A percentile compares a stretch with the other conserved stretches of the same genome.
Evolutionary conservation across 2,329 filamentous ascomycete genomes (phyloP).

Genomic region (Penicillium sp.): DNA sequence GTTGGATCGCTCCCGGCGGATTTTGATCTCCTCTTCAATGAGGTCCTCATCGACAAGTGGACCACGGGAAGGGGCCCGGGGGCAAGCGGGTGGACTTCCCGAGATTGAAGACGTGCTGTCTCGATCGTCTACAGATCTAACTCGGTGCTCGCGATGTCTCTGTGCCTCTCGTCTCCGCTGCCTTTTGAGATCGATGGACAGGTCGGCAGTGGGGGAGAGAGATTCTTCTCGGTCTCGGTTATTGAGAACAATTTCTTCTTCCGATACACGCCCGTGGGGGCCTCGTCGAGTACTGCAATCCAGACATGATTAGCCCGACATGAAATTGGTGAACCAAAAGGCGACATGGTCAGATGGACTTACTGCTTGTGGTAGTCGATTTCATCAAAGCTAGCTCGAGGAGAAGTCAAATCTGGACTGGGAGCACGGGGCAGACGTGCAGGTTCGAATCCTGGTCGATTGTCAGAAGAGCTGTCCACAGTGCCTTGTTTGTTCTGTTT

Average conservation of each 20-base stretch:
- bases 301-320: no score
- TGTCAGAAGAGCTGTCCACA: neutral
- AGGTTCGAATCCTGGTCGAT: slow-evolving; percentile 21
- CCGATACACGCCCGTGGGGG: slow-evolving; percentile 6
- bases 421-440: slow-evolving; percentile 24
- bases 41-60: slow-evolving; percentile 4
- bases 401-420: slow-evolving; percentile 22
- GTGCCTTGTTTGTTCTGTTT: no score
- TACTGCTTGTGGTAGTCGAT: slow-evolving; percentile 53
- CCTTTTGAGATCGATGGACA: slow-evolving; percentile 10
- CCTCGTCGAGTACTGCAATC: no score
- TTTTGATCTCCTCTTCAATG: slow-evolving; percentile 14
- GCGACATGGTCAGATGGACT: slow-evolving; percentile 9
- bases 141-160: slow-evolving; percentile 3
- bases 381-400: slow-evolving; percentile 43
- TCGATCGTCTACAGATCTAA: slow-evolving; percentile 2
- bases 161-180: slow-evolving; percentile 10
- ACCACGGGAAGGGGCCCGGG: slow-evolving; percentile 2
- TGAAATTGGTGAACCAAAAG: no score
- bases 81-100: neutral
- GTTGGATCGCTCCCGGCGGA: slow-evolving; percentile 7
- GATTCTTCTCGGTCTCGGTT: slow-evolving; percentile 35
- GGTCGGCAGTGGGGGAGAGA: slow-evolving; percentile 35
- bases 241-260: slow-evolving; percentile 29
- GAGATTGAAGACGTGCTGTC: slow-evolving; percentile 2